Percentiles rank a stretch among this genome's conserved stretches.
Conservation (phyloP, 2,329 filamentous ascomycete genomes). For the Talaromyces sp. region DNA sequence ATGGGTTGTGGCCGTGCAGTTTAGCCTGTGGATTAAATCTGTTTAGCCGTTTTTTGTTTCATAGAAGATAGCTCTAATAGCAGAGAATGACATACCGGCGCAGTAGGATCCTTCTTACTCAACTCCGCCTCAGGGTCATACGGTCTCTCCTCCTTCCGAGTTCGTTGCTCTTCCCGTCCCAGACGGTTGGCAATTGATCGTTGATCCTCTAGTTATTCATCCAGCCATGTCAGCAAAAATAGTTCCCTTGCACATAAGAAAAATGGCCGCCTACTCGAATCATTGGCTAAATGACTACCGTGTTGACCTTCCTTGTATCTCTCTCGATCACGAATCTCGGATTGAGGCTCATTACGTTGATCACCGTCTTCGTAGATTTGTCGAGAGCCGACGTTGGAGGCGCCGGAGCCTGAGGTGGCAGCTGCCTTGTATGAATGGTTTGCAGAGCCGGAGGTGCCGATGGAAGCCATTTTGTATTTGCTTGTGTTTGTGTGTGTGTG, state of each 20-base stretch:
- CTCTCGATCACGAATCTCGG: conserved; percentile 48
- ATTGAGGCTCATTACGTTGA: conserved; percentile 60
- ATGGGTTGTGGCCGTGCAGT: conserved; percentile 44
- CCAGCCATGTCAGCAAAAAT: not conserved
- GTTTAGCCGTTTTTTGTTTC: not conserved
- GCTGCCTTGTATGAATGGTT: not conserved
- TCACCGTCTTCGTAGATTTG: conserved; percentile 70
- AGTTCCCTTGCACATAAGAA: not conserved
- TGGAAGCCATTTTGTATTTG: not conserved
- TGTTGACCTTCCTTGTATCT: conserved; percentile 68
- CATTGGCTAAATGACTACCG: conserved; percentile 62
- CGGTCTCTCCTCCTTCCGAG: conserved; percentile 22
- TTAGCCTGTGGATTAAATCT: conserved; percentile 29
- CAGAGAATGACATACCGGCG: conserved; percentile 30
- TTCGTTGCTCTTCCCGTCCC: conserved; percentile 24
- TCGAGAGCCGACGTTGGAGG: conserved; percentile 61
- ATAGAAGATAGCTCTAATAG: no score
- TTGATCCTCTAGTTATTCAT: conserved; percentile 40
- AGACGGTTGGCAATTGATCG: conserved; percentile 40
- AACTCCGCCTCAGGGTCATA: conserved; percentile 33
- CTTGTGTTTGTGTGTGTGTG: not conserved
- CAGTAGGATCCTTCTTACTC: conserved; percentile 39
- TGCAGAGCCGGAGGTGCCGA: not conserved
- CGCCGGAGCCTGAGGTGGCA: conserved; percentile 6
- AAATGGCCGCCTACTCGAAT: conserved; percentile 58